Percentiles rank a stretch among this genome's conserved stretches.
These are phyloP conservation scores for Pinus tabuliformis DNA, from an alignment of 75 land plant species.

Conservation along the genomic window DNA sequence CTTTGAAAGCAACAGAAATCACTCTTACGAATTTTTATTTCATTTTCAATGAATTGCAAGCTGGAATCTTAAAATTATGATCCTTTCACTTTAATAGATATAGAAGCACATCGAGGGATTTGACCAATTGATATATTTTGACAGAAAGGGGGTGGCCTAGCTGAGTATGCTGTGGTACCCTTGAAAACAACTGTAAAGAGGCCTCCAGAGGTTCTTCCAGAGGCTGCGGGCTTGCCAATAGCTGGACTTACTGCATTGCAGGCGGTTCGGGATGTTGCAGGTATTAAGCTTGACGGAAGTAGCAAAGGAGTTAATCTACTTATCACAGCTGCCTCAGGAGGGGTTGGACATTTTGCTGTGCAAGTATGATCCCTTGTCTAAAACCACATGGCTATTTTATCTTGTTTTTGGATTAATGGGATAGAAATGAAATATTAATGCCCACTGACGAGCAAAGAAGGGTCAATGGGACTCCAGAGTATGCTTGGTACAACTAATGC, in stretches of 20 bases:
- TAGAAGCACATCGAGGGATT: no score
- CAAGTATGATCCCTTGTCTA: slow-evolving; percentile 6
- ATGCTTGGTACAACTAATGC: no score
- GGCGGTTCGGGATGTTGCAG: slow-evolving; percentile 28
- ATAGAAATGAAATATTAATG: no score
- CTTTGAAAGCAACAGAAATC: no score
- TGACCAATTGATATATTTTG: no score
- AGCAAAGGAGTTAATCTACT: slow-evolving; percentile 24
- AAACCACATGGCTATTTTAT: neutral
- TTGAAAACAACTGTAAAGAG: slow-evolving; percentile 21
- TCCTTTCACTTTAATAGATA: no score
- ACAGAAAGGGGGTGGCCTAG: slow-evolving; percentile 40
- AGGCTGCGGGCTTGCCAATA: slow-evolving; percentile 29
- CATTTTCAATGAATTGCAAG: no score
- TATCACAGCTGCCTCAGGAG: slow-evolving; percentile 44
- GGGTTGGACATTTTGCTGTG: slow-evolving; percentile 28
- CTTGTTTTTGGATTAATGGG: no score
- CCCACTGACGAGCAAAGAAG: no score
- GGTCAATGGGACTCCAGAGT: no score
- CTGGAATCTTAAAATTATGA: no score
- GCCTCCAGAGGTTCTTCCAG: slow-evolving; percentile 32
- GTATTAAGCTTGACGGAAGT: slow-evolving; percentile 39
- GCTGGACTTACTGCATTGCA: slow-evolving; percentile 43
- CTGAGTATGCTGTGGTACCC: slow-evolving; percentile 44
- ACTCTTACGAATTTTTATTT: no score